These are phyloP conservation scores for Pseudisothecium myosuroides DNA, from an alignment of 225 moss, liverwort and hornwort genomes.

Conservation along the genomic window DNA sequence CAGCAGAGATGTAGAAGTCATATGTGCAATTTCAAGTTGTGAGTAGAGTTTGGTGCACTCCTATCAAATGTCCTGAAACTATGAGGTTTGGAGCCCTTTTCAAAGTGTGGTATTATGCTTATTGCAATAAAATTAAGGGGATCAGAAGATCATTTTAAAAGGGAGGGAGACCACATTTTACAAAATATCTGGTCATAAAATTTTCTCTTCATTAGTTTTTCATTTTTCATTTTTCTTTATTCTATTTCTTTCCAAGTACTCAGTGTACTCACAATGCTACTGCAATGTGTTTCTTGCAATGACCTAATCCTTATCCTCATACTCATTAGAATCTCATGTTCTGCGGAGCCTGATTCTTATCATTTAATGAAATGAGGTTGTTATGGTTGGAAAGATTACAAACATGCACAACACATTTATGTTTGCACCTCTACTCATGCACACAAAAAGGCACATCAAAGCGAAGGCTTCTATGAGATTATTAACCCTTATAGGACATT, in stretches of 20 bases:
- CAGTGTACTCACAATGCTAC: neutral
- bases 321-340: neutral
- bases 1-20: neutral
- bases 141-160: too few species aligned
- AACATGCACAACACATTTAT: neutral
- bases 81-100: too few species aligned
- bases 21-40: neutral
- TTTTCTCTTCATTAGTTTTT: too few species aligned
- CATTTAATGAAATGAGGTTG: neutral
- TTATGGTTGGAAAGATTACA: neutral
- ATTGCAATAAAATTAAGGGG: too few species aligned
- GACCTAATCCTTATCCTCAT: too few species aligned
- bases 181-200: too few species aligned
- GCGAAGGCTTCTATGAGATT: neutral
- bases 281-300: neutral
- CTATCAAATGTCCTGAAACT: too few species aligned
- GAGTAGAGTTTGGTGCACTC: too few species aligned
- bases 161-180: too few species aligned
- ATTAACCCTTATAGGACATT: neutral
- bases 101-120: too few species aligned
- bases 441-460: neutral
- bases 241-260: neutral
- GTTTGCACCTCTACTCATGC: neutral
- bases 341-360: fast-evolving
- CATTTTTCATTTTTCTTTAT: neutral